phyloP scores from a whole-genome alignment of 1,139 yeast species.

The Hansenula sp. region DNA sequence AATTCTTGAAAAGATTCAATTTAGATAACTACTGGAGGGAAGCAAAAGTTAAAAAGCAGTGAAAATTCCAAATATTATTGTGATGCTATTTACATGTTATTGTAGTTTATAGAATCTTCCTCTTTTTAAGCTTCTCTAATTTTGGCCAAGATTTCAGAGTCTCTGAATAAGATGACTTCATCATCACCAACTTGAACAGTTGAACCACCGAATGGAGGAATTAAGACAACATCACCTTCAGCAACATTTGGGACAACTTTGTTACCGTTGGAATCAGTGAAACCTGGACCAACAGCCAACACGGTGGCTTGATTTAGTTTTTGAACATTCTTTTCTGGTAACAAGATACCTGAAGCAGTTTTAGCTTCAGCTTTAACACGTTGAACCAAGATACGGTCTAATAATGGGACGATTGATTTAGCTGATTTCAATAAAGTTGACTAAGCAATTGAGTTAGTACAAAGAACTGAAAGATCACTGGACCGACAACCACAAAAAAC shows the following conservation, averaged over 20 bases:
- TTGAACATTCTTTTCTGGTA: slow-evolving; percentile 95
- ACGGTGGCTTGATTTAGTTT: slow-evolving; percentile 83
- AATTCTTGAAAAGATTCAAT: slow-evolving; percentile 44
- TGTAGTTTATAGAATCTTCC: neutral
- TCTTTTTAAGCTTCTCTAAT: slow-evolving; percentile 29
- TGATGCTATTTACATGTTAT: slow-evolving; percentile 3
- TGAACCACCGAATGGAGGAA: slow-evolving; percentile 89
- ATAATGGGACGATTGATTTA: slow-evolving; percentile 82
- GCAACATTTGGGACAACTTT: slow-evolving; percentile 67
- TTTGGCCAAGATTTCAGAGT: slow-evolving; percentile 91
- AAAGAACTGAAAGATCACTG: no score
- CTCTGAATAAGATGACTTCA: slow-evolving; percentile 76
- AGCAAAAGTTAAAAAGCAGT: slow-evolving; percentile 22
- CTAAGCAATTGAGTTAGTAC: slow-evolving; percentile 16
- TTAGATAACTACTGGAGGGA: slow-evolving; percentile 62
- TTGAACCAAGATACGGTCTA: slow-evolving; percentile 95
- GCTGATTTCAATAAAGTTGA: slow-evolving; percentile 75
- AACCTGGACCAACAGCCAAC: slow-evolving; percentile 82
- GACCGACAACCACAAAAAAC: no score
- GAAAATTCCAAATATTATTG: neutral
- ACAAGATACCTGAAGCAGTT: slow-evolving; percentile 92
- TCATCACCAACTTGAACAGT: slow-evolving; percentile 82
- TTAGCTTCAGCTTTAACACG: slow-evolving; percentile 87
- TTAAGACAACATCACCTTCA: slow-evolving; percentile 89
- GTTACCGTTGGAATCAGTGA: slow-evolving; percentile 63